phyloP scores from a whole-genome alignment of 768 basidiomycete genomes.

The Rubroboletus pulcherrimus region DNA sequence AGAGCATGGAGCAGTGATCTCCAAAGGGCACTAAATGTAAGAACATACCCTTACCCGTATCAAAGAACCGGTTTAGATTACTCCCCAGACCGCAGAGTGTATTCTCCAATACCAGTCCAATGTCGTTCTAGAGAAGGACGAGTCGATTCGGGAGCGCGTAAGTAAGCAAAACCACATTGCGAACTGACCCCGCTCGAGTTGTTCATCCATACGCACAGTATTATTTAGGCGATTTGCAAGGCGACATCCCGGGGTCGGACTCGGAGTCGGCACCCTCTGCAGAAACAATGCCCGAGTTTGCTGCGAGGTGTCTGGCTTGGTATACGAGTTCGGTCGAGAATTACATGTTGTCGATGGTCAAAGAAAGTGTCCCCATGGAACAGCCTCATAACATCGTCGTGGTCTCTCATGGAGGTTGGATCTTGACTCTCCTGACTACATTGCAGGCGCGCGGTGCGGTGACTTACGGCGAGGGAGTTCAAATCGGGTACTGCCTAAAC shows the following conservation, averaged over 20 bases:
- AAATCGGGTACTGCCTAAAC: conserved; percentile 14
- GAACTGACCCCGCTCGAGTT: neutral
- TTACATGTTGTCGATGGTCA: neutral
- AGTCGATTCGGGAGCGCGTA: neutral
- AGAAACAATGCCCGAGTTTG: neutral
- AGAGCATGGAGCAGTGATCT: conserved; percentile 64
- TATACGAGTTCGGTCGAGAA: conserved; percentile 1
- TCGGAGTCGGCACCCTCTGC: neutral
- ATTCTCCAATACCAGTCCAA: neutral
- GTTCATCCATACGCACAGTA: neutral
- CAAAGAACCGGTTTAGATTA: neutral
- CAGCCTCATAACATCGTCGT: neutral
- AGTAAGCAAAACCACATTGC: neutral
- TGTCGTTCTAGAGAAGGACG: neutral
- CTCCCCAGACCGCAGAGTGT: neutral
- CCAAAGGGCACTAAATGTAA: conserved; percentile 56
- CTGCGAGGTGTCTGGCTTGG: conserved; percentile 3
- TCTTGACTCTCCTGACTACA: conserved; percentile 40
- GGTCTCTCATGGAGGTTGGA: conserved; percentile 44
- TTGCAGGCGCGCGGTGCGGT: conserved; percentile 41
- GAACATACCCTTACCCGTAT: neutral
- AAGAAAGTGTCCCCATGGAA: neutral
- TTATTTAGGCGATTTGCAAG: neutral
- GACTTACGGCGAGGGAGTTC: conserved; percentile 28
- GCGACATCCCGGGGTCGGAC: neutral